A percentile compares a stretch with the other conserved stretches of the same genome.
These are phyloP conservation scores for Neurospora pannonica DNA, from an alignment of 495 filamentous ascomycete genomes.

Conservation along the genomic window DNA sequence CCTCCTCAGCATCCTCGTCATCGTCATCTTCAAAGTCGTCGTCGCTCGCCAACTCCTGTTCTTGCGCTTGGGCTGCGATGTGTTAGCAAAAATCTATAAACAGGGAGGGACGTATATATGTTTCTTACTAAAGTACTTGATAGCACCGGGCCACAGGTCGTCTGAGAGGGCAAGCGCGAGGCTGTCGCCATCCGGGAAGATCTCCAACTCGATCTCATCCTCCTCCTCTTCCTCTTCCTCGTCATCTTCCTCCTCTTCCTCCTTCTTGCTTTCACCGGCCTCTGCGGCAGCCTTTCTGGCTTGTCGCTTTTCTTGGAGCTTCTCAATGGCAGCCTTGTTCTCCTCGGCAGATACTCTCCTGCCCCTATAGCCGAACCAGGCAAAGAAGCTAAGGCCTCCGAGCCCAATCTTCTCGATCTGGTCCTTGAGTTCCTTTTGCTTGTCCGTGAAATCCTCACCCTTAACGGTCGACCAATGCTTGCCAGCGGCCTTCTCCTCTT, in stretches of 20 bases:
- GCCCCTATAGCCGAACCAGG: conserved; percentile 73
- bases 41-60: conserved; percentile 46
- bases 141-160: conserved; percentile 76
- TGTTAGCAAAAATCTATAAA: not conserved
- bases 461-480: conserved; percentile 17
- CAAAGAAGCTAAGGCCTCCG: conserved; percentile 68
- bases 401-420: conserved; percentile 48
- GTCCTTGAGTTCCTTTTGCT: conserved; percentile 41
- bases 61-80: conserved; percentile 51
- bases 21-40: conserved; percentile 50
- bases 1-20: conserved; percentile 30
- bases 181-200: conserved; percentile 73
- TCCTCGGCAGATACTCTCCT: conserved; percentile 59
- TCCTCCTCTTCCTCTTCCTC: conserved; percentile 46
- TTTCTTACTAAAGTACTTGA: conserved; percentile 81
- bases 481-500: conserved; percentile 48
- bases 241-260: conserved; percentile 44
- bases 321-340: conserved; percentile 45
- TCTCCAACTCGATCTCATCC: conserved; percentile 52
- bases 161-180: conserved; percentile 71
- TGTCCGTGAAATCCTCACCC: conserved; percentile 38
- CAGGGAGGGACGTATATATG: not conserved
- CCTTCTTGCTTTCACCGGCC: conserved; percentile 37
- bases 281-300: conserved; percentile 48
- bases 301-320: conserved; percentile 48